A percentile compares a stretch with the other conserved stretches of the same genome.
Conservation (phyloP, 2,329 filamentous ascomycete species). For the Penicillium freii region DNA sequence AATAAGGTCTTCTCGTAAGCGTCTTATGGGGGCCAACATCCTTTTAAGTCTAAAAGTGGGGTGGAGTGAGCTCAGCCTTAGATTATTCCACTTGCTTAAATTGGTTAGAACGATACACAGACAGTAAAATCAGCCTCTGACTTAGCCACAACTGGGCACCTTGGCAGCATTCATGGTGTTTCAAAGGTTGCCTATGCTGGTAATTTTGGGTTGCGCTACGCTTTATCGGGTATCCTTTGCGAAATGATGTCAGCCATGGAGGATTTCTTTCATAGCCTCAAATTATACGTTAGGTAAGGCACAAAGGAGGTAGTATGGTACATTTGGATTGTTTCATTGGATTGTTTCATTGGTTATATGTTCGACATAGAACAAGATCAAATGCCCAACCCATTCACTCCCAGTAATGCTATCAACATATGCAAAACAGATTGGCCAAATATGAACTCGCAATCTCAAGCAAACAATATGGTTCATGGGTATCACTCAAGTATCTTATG, state of each 20-base stretch:
- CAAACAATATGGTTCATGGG: conserved; percentile 21
- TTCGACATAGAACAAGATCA: not conserved
- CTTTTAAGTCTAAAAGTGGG: conserved; percentile 4
- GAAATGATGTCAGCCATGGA: not conserved
- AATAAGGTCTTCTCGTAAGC: not conserved
- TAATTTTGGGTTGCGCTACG: not conserved
- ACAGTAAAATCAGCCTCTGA: not conserved
- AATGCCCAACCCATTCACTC: not conserved
- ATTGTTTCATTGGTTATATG: not conserved
- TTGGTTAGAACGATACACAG: not conserved
- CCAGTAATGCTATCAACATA: conserved; percentile 5
- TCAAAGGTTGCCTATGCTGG: not conserved
- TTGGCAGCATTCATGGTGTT: not conserved
- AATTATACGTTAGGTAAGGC: not conserved
- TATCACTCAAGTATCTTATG: conserved; percentile 18
- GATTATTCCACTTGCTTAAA: not conserved
- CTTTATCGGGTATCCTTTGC: conserved; percentile 10
- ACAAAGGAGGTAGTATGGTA: not conserved
- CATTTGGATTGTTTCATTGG: not conserved
- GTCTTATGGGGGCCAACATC: not conserved
- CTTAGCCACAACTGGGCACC: not conserved
- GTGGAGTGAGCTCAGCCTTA: conserved; percentile 1
- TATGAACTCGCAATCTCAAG: conserved; percentile 8
- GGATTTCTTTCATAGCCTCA: not conserved
- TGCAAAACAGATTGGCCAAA: conserved; percentile 8